Evolutionary conservation across 1,284 basidiomycete species (phyloP).

Genomic region (Melampsora abietis-canadensis): DNA sequence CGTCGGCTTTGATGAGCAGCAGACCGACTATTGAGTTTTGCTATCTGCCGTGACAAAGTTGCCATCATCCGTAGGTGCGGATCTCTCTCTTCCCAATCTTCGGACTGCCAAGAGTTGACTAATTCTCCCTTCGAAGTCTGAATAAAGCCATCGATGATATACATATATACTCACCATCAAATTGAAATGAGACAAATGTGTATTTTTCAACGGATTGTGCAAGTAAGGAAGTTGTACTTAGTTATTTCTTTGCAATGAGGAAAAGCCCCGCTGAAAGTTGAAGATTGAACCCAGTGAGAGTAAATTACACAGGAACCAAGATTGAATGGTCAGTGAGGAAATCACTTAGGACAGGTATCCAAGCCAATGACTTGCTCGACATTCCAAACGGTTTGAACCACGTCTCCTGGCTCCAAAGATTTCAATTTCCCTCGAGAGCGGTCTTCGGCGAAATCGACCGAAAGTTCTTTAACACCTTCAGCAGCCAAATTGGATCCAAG

Average conservation of each 20-base stretch:
- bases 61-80: constrained; percentile 58
- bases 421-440: constrained; percentile 62
- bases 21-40: constrained; percentile 63
- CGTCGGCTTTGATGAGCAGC: constrained; percentile 28
- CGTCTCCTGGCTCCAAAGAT: constrained; percentile 75
- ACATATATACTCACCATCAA: constrained; percentile 71
- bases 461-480: constrained; percentile 49
- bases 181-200: constrained; percentile 56
- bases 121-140: constrained; percentile 82
- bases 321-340: neutral
- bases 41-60: constrained; percentile 71
- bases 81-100: constrained; percentile 67
- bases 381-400: constrained; percentile 74
- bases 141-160: constrained; percentile 88
- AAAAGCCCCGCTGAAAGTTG: constrained; percentile 13
- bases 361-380: constrained; percentile 46
- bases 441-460: constrained; percentile 58
- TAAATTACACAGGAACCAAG: neutral
- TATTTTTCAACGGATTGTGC: neutral
- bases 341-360: constrained; percentile 38
- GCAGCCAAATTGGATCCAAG: neutral
- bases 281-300: neutral
- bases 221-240: neutral
- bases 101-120: constrained; percentile 67
- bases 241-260: constrained; percentile 43